These are phyloP conservation scores for Ophiorrhiza pumila DNA, from an alignment of 257 asterid species.

Conservation along the genomic window DNA sequence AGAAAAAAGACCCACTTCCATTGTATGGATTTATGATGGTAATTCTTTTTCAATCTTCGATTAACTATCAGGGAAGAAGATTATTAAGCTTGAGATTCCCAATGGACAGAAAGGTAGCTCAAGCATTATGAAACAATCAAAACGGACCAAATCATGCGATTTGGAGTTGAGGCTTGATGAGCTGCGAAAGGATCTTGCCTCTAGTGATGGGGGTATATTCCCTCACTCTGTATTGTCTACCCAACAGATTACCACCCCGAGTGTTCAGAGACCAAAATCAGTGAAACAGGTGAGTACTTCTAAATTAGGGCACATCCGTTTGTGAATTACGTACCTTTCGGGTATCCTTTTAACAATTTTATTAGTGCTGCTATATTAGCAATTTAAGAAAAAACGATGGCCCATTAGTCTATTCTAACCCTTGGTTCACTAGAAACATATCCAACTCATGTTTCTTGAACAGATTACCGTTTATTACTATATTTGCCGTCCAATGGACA, in stretches of 20 bases:
- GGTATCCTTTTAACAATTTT: constrained; percentile 1
- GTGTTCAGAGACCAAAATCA: constrained; percentile 56
- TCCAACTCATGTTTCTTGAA: neutral
- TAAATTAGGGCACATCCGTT: neutral
- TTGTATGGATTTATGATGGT: neutral
- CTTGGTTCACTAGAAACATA: neutral
- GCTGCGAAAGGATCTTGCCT: constrained; percentile 82
- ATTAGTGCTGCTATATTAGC: neutral
- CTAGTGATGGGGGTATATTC: constrained; percentile 75
- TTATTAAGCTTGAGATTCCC: constrained; percentile 58
- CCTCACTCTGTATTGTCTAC: constrained; percentile 90
- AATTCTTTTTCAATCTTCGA: constrained; percentile 1
- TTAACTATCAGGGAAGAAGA: constrained; percentile 58
- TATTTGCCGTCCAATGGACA: neutral
- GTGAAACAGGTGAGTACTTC: constrained; percentile 56
- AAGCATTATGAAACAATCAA: constrained; percentile 40
- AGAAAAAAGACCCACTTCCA: neutral
- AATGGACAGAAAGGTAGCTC: constrained; percentile 40
- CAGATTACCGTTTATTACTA: constrained; percentile 1
- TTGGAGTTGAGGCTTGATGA: constrained; percentile 72
- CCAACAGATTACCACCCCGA: constrained; percentile 62
- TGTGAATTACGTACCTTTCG: neutral
- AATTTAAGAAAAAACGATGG: neutral
- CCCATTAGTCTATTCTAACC: neutral
- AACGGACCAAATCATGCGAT: constrained; percentile 54